These are phyloP conservation scores for Wickerhamiella kazuoi DNA, from an alignment of 805 yeast genomes.

Conservation along the genomic window DNA sequence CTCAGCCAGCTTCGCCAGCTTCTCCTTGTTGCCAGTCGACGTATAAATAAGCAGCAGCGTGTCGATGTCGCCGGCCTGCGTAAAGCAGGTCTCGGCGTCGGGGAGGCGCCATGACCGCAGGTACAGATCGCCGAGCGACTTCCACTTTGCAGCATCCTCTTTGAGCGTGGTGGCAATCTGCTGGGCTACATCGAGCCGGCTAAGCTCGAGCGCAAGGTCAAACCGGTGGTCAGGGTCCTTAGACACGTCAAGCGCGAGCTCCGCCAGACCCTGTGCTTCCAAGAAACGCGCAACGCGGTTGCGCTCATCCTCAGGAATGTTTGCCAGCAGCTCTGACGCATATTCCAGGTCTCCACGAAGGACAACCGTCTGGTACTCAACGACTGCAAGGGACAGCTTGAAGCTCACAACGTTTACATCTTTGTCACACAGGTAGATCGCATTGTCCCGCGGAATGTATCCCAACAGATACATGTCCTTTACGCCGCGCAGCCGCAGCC, in stretches of 20 bases:
- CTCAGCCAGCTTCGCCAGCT: slow-evolving; percentile 44
- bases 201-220: slow-evolving; percentile 69
- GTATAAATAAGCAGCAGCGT: slow-evolving; percentile 69
- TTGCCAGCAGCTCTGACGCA: slow-evolving; percentile 39
- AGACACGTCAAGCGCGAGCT: slow-evolving; percentile 67
- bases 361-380: slow-evolving; percentile 91
- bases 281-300: slow-evolving; percentile 77
- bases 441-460: slow-evolving; percentile 77
- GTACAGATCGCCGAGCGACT: slow-evolving; percentile 75
- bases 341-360: slow-evolving; percentile 86
- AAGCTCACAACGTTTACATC: slow-evolving; percentile 70
- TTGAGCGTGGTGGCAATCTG: slow-evolving; percentile 30
- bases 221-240: slow-evolving; percentile 83
- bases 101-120: slow-evolving; percentile 60
- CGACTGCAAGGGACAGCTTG: slow-evolving; percentile 63
- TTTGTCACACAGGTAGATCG: slow-evolving; percentile 79
- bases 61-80: slow-evolving; percentile 63
- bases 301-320: slow-evolving; percentile 42
- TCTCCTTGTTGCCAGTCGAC: slow-evolving; percentile 52
- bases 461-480: slow-evolving; percentile 74
- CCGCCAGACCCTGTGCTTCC: slow-evolving; percentile 77
- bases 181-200: slow-evolving; percentile 52
- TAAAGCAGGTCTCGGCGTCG: slow-evolving; percentile 64
- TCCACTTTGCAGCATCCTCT: slow-evolving; percentile 49
- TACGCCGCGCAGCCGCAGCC: slow-evolving; percentile 1